These are phyloP conservation scores for Abrus precatorius DNA, from an alignment of 306 rosid species.

Conservation along the genomic window DNA sequence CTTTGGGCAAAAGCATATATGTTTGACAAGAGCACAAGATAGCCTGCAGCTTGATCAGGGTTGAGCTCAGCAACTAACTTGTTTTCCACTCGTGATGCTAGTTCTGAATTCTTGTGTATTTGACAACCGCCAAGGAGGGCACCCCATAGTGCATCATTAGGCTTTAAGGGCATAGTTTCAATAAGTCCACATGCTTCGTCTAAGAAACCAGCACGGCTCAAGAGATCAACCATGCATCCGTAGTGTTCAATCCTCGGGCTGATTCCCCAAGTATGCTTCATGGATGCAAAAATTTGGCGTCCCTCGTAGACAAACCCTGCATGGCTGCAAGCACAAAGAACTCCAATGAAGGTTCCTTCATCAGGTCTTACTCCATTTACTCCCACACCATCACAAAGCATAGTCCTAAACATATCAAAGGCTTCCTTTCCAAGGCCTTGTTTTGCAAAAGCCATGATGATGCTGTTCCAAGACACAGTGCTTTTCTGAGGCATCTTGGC, in stretches of 20 bases:
- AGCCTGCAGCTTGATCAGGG: slow-evolving; percentile 66
- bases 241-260: slow-evolving; percentile 78
- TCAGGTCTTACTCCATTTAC: slow-evolving; percentile 69
- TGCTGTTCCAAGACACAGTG: slow-evolving; percentile 83
- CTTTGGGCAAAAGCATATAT: slow-evolving; percentile 67
- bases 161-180: slow-evolving; percentile 78
- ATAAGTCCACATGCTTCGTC: slow-evolving; percentile 70
- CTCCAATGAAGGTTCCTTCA: slow-evolving; percentile 74
- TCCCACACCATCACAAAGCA: slow-evolving; percentile 59
- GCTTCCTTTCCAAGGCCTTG: slow-evolving; percentile 80
- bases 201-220: slow-evolving; percentile 85
- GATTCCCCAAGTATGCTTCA: slow-evolving; percentile 66
- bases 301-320: slow-evolving; percentile 76
- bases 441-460: slow-evolving; percentile 75
- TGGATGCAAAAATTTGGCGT: slow-evolving; percentile 59
- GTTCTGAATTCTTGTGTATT: slow-evolving; percentile 70
- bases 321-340: slow-evolving; percentile 83
- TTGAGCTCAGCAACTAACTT: slow-evolving; percentile 58
- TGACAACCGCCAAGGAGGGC: slow-evolving; percentile 83
- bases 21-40: slow-evolving; percentile 74
- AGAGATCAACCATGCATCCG: slow-evolving; percentile 89
- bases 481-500: slow-evolving; percentile 58
- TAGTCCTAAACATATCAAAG: slow-evolving; percentile 61
- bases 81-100: slow-evolving; percentile 62
- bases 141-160: slow-evolving; percentile 78